phyloP scores from a whole-genome alignment of 768 basidiomycete genomes.

The Lentinus tigrinus region DNA sequence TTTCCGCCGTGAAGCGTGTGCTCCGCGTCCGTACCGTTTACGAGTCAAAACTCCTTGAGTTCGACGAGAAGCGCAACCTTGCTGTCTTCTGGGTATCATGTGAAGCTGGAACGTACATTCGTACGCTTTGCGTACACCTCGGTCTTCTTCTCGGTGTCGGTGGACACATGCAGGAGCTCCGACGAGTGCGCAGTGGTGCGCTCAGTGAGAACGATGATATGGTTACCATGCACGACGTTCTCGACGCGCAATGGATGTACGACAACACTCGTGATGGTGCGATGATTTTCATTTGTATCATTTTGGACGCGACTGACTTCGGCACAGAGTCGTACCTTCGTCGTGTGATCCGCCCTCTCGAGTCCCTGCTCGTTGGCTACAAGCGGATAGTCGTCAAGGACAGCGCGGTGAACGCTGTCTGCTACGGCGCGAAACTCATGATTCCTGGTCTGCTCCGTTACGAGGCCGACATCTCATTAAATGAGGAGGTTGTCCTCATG shows the following conservation, averaged over 20 bases:
- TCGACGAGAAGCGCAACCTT: constrained; percentile 95
- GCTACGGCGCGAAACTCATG: constrained; percentile 99
- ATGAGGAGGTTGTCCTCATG: constrained; percentile 98
- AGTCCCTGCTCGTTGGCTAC: constrained; percentile 91
- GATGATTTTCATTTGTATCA: constrained; percentile 18
- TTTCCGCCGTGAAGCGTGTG: constrained; percentile 98
- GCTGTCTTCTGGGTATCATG: constrained; percentile 99
- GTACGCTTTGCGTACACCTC: constrained; percentile 96
- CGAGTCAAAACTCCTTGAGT: constrained; percentile 93
- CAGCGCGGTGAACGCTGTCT: constrained; percentile 97
- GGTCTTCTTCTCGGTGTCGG: constrained; percentile 94
- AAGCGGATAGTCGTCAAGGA: constrained; percentile 99
- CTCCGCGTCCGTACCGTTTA: constrained; percentile 96
- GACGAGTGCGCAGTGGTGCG: constrained; percentile 92
- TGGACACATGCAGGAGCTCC: constrained; percentile 99
- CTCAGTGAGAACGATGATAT: constrained; percentile 98
- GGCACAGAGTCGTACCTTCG: constrained; percentile 89
- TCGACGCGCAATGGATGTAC: constrained; percentile 98
- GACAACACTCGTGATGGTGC: constrained; percentile 95
- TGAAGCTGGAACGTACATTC: constrained; percentile 95
- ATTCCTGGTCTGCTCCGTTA: constrained; percentile 97
- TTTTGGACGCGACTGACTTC: not conserved
- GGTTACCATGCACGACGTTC: constrained; percentile 99
- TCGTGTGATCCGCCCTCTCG: constrained; percentile 90
- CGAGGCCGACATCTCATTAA: constrained; percentile 88